Evolutionary conservation across 2,329 filamentous ascomycete species (phyloP).

Genomic region (Macrophomina tecta): DNA sequence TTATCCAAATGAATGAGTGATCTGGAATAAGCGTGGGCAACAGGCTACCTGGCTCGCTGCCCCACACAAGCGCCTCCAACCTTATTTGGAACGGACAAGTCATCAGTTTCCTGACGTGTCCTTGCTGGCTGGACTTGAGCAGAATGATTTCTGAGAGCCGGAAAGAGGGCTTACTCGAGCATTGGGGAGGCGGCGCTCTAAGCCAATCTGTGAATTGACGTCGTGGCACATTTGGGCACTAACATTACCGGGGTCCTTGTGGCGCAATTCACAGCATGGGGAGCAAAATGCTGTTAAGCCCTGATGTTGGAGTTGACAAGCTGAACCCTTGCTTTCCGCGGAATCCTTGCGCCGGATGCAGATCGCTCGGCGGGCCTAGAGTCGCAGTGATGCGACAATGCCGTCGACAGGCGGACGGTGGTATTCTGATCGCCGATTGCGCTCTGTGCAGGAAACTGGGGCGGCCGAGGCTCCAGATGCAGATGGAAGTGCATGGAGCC

Average conservation of each 20-base stretch:
- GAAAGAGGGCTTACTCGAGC: background rate
- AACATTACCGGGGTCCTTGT: background rate
- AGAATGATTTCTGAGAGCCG: background rate
- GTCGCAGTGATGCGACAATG: background rate
- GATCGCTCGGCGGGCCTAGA: background rate
- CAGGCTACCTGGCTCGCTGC: background rate
- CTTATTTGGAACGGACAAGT: background rate
- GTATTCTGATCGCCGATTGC: background rate
- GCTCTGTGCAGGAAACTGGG: background rate
- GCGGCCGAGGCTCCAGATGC: background rate
- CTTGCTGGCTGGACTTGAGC: background rate
- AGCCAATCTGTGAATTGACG: background rate
- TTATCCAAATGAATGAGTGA: too few species aligned
- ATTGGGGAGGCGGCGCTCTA: background rate
- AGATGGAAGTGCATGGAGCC: background rate
- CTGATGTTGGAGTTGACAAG: background rate
- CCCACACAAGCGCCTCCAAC: background rate
- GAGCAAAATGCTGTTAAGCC: background rate
- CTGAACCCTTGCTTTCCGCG: constrained; percentile 3
- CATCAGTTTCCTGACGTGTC: background rate
- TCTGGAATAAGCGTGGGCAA: background rate
- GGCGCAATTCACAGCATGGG: background rate
- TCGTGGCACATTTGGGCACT: background rate
- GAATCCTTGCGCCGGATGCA: background rate
- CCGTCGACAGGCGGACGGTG: background rate